Percentiles rank a stretch among this genome's conserved stretches.
Evolutionary conservation across 2,329 filamentous ascomycete genomes (phyloP).

Genomic region (Aureobasidium sp.): DNA sequence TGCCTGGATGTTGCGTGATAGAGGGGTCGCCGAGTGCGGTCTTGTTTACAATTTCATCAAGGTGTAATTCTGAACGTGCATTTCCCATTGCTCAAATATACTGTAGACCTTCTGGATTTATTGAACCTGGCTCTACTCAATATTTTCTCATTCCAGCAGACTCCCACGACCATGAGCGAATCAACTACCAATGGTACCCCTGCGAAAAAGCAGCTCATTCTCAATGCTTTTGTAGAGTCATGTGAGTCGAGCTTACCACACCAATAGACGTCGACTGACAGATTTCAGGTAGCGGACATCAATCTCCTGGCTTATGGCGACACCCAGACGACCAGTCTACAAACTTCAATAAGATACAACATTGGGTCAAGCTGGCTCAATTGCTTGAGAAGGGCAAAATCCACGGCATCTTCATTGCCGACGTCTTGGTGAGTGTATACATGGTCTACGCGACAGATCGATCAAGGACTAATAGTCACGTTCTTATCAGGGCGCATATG

Average conservation of each 20-base stretch:
- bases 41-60: constrained; percentile 1
- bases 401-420: constrained; percentile 61
- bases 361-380: constrained; percentile 56
- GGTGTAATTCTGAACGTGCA: neutral
- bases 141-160: neutral
- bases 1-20: neutral
- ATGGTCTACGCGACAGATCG: constrained; percentile 30
- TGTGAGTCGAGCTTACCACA: constrained; percentile 22
- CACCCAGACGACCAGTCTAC: constrained; percentile 59
- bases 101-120: neutral
- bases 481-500: constrained; percentile 47
- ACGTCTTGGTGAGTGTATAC: constrained; percentile 42
- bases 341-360: constrained; percentile 53
- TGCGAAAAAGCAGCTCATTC: constrained; percentile 32
- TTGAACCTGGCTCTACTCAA: neutral
- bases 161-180: neutral
- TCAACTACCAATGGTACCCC: neutral
- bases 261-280: constrained; percentile 16
- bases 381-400: constrained; percentile 56
- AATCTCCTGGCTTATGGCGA: constrained; percentile 54
- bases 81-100: neutral
- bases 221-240: constrained; percentile 39
- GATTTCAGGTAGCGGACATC: constrained; percentile 41
- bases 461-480: neutral
- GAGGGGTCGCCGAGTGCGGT: neutral